phyloP scores from a whole-genome alignment of 805 yeast genomes.

The Jamesozyma lodderae region DNA sequence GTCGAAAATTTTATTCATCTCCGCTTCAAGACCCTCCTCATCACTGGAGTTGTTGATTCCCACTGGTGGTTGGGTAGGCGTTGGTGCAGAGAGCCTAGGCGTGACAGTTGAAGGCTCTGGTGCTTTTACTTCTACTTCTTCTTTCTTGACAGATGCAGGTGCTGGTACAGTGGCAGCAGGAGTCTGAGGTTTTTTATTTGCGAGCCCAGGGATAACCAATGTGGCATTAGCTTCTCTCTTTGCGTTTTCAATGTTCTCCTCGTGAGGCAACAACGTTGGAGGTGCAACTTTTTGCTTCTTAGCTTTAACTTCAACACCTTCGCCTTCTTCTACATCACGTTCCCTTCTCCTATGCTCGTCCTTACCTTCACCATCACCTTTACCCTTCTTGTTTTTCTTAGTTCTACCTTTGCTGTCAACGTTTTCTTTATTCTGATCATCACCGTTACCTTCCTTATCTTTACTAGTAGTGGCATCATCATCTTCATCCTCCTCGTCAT shows the following conservation, averaged over 20 bases:
- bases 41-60: conserved; percentile 23
- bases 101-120: background rate
- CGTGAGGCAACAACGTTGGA: conserved; percentile 27
- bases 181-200: conserved; percentile 4
- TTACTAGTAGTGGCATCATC: conserved; percentile 6
- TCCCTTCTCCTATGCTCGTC: conserved; percentile 6
- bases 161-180: background rate
- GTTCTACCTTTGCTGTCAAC: conserved; percentile 1
- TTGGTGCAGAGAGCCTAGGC: background rate
- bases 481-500: conserved; percentile 22
- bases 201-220: conserved; percentile 25
- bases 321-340: conserved; percentile 4
- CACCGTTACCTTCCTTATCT: conserved; percentile 2
- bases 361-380: conserved; percentile 3
- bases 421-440: conserved; percentile 4
- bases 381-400: background rate
- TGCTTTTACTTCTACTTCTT: background rate
- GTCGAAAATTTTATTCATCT: conserved; percentile 25
- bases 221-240: conserved; percentile 28
- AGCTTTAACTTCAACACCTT: conserved; percentile 10
- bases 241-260: conserved; percentile 25
- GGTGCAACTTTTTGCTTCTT: conserved; percentile 26
- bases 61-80: background rate
- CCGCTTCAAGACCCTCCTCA: conserved; percentile 29
- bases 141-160: background rate